phyloP scores from a whole-genome alignment of 2,329 filamentous ascomycete genomes.

The Aspergillus tanneri region DNA sequence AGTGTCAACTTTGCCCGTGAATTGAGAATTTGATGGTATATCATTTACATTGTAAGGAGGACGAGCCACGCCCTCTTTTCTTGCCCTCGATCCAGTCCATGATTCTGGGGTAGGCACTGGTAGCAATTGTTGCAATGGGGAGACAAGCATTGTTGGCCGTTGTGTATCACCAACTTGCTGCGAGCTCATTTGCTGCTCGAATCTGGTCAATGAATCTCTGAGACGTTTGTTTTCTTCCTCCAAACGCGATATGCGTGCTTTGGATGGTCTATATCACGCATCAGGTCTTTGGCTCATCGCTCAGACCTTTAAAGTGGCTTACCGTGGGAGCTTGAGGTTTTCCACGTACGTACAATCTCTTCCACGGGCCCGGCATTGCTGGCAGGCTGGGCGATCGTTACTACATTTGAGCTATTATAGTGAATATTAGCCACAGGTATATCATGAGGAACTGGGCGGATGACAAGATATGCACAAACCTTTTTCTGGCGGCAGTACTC shows the following conservation, averaged over 20 bases:
- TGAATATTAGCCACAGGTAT: not conserved
- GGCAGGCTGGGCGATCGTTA: not conserved
- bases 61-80: not conserved
- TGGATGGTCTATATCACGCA: not conserved
- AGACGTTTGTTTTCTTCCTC: not conserved
- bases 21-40: not conserved
- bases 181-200: not conserved
- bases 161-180: not conserved
- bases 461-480: not conserved
- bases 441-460: not conserved
- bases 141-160: not conserved
- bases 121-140: not conserved
- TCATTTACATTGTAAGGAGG: not conserved
- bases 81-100: constrained; percentile 1
- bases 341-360: not conserved
- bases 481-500: constrained; percentile 3
- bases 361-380: not conserved
- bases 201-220: not conserved
- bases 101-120: not conserved
- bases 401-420: not conserved
- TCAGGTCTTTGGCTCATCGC: not conserved
- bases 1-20: not conserved
- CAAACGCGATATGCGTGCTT: not conserved
- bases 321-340: not conserved
- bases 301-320: not conserved